Evolutionary conservation across 441 rosid genomes (phyloP).

Genomic region (Adansonia madagascariensis): DNA sequence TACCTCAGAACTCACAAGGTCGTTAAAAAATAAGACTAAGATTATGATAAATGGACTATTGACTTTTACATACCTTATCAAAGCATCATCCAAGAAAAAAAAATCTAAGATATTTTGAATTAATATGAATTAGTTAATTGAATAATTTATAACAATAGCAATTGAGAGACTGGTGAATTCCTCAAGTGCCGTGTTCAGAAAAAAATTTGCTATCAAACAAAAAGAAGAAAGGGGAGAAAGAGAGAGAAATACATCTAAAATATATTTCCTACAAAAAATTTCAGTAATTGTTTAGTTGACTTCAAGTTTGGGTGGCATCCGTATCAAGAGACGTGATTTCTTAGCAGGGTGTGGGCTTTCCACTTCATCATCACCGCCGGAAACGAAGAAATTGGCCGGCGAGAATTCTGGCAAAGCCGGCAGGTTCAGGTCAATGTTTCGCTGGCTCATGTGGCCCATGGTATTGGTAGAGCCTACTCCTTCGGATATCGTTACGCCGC

Average conservation of each 20-base stretch:
- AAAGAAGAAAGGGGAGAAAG: neutral
- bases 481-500: constrained; percentile 56
- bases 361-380: constrained; percentile 79
- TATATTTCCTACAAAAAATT: neutral
- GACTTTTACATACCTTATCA: neutral
- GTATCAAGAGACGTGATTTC: constrained; percentile 50
- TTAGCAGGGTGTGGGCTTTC: constrained; percentile 77
- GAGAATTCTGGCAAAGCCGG: constrained; percentile 61
- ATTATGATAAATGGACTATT: neutral
- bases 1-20: neutral
- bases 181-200: constrained; percentile 25
- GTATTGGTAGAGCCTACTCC: constrained; percentile 57
- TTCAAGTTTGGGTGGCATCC: constrained; percentile 34
- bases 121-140: constrained; percentile 13
- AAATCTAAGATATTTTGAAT: neutral
- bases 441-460: constrained; percentile 37
- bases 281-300: constrained; percentile 24
- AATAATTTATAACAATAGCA: constrained; percentile 11
- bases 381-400: constrained; percentile 37
- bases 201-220: neutral
- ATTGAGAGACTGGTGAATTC: constrained; percentile 7
- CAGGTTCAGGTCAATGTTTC: constrained; percentile 62
- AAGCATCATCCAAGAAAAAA: no score
- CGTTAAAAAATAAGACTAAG: neutral
- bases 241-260: neutral